Base-by-base conservation (phyloP, 163 green algal genomes). In the Scenedesmus sp. region DNA sequence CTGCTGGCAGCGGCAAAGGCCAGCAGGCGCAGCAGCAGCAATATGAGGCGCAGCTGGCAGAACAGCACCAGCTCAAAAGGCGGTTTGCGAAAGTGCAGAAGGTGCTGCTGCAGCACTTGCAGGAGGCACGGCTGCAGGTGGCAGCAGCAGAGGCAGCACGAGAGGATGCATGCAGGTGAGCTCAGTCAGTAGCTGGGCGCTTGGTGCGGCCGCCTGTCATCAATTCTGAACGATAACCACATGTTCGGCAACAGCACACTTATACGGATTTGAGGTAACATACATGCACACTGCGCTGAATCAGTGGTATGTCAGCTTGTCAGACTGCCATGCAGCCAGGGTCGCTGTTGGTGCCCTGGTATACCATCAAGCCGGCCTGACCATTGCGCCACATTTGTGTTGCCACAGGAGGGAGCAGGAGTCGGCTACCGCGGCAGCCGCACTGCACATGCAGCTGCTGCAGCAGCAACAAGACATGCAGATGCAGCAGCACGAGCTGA, bases 1-100 rank as follows among this genome's bases (percentile, higher is more conserved):
- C 24, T 43, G 33, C n/a, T 37, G 33, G 42, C 56, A 59, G 46
- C 42, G 13, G 16, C 81, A 49, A 9, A 37, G 42, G 51, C 49
- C 26, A 37, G 26, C 65, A 26, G 24, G 46, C 33, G 15, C 73
- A 82, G 40, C 83, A 88, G 56, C 20, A 81, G 59, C 83, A 88
- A 40, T 81, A 42, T 59, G 46, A 88, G 24, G 22, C 15, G 7
- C 83, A 81, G 59, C 40, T 81, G 37, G 40, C 44, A 33, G 83
- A 88, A 20, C 76, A 88, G 20, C 83, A 88, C 40, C 35, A 61
- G 20, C 56, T 88, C 15, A 88, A 61, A 15, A 88, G 78, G 83
- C 83, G 83, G 0, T 51, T 80, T 43, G 40, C 30, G 24, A 80
- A 81, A 40, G 83, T 88, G 24, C 83, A 88, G 30, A 88, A 88